A percentile compares a stretch with the other conserved stretches of the same genome.
Conservation (phyloP, 352 stramenopile genomes). For the Peronospora destructor region DNA sequence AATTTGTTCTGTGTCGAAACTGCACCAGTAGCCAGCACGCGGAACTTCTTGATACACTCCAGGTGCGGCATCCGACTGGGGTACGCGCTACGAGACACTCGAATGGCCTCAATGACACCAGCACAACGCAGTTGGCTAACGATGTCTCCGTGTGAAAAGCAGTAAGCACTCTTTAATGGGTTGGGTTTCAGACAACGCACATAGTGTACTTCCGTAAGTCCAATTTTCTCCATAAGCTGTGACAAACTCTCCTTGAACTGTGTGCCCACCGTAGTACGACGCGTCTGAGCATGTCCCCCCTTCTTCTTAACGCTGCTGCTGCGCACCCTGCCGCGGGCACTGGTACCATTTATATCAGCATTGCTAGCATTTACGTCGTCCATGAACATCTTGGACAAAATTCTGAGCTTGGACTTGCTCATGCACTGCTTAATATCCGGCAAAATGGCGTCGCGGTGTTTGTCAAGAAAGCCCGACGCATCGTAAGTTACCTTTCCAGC, state of each 20-base stretch:
- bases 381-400: constrained; percentile 67
- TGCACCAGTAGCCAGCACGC: constrained; percentile 34
- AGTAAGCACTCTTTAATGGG: constrained; percentile 58
- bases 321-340: constrained; percentile 13
- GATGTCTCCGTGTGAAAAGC: constrained; percentile 65
- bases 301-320: constrained; percentile 34
- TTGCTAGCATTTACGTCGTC: constrained; percentile 37
- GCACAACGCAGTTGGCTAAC: constrained; percentile 80
- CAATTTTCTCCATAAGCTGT: constrained; percentile 83
- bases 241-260: constrained; percentile 84
- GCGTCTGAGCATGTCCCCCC: constrained; percentile 44
- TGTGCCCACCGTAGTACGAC: constrained; percentile 69
- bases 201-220: constrained; percentile 80
- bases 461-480: constrained; percentile 74
- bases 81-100: constrained; percentile 80
- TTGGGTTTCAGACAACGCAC: constrained; percentile 85
- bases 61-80: constrained; percentile 69
- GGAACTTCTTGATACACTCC: constrained; percentile 80
- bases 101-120: constrained; percentile 83
- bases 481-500: constrained; percentile 84
- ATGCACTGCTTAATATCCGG: constrained; percentile 84
- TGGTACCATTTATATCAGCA: constrained; percentile 1
- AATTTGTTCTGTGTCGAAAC: constrained; percentile 28
- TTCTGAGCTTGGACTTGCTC: constrained; percentile 54
- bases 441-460: constrained; percentile 77